Conservation (phyloP, 2,329 filamentous ascomycete species). For the Triangularia setosa region DNA sequence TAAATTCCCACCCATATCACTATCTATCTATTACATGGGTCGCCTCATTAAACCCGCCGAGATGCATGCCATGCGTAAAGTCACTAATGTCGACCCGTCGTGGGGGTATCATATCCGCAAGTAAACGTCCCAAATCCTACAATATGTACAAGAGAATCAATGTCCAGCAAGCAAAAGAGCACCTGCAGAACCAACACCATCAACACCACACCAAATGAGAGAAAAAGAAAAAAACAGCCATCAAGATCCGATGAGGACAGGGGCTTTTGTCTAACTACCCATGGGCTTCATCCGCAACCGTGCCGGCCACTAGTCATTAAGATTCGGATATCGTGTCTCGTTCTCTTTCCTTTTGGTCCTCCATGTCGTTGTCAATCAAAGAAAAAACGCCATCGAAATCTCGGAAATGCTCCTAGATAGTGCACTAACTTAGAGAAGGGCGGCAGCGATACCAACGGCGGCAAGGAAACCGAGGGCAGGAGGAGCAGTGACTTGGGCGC, state of each 20-base stretch:
- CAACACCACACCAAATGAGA: conserved; percentile 17
- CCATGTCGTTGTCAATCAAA: conserved; percentile 10
- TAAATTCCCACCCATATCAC: background rate
- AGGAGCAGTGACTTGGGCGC: conserved; percentile 41
- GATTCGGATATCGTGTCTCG: conserved; percentile 20
- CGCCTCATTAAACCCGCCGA: background rate
- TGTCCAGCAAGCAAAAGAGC: conserved; percentile 9
- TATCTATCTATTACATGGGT: background rate
- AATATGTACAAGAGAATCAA: conserved; percentile 24
- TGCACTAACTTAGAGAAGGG: conserved; percentile 42
- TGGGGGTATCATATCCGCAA: conserved; percentile 21
- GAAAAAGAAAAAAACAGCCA: conserved; percentile 15
- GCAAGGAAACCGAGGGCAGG: conserved; percentile 43
- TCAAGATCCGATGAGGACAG: conserved; percentile 9
- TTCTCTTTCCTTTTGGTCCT: conserved; percentile 12
- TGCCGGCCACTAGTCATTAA: conserved; percentile 24
- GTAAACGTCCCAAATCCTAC: conserved; percentile 17
- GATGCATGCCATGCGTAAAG: conserved; percentile 3
- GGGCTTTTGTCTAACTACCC: background rate
- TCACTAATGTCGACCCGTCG: conserved; percentile 15
- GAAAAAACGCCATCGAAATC: conserved; percentile 11
- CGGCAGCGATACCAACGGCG: conserved; percentile 46
- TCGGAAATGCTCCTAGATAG: conserved; percentile 1
- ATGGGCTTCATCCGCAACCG: conserved; percentile 12
- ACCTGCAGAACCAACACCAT: conserved; percentile 11